These are phyloP conservation scores for Euphrasia confusa DNA, from an alignment of 257 asterid species.

Conservation along the genomic window DNA sequence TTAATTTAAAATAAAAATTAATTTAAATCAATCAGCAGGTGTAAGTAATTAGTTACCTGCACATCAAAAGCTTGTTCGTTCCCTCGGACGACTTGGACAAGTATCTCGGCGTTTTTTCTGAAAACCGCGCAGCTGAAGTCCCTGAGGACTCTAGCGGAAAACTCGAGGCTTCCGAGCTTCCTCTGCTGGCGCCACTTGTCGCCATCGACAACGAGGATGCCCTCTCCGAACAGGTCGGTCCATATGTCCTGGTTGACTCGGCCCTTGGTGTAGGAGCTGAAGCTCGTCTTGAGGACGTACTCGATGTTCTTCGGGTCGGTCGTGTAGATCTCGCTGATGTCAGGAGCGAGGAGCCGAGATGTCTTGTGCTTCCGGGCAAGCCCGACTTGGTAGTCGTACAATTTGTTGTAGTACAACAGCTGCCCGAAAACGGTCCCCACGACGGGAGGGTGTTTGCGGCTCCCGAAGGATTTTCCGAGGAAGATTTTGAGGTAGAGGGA, in stretches of 20 bases:
- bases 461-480: constrained; percentile 44
- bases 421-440: constrained; percentile 61
- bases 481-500: constrained; percentile 32
- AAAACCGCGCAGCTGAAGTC: constrained; percentile 65
- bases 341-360: constrained; percentile 43
- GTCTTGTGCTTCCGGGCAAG: constrained; percentile 37
- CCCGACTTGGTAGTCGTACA: constrained; percentile 46
- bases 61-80: constrained; percentile 42
- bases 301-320: constrained; percentile 50
- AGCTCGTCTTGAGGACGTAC: constrained; percentile 53
- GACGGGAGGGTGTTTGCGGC: constrained; percentile 49
- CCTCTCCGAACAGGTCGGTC: constrained; percentile 54
- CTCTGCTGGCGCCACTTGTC: constrained; percentile 75
- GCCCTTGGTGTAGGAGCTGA: constrained; percentile 48
- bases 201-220: constrained; percentile 67
- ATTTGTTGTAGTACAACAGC: constrained; percentile 45
- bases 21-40: too few species aligned
- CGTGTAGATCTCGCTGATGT: constrained; percentile 56
- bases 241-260: constrained; percentile 39
- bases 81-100: constrained; percentile 35
- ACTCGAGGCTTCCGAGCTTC: constrained; percentile 67
- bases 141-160: constrained; percentile 60
- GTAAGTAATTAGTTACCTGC: constrained; percentile 53
- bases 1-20: too few species aligned
- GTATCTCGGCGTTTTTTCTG: constrained; percentile 44